Conservation (phyloP, 1,139 yeast genomes). For the Pichia inconspicua region DNA sequence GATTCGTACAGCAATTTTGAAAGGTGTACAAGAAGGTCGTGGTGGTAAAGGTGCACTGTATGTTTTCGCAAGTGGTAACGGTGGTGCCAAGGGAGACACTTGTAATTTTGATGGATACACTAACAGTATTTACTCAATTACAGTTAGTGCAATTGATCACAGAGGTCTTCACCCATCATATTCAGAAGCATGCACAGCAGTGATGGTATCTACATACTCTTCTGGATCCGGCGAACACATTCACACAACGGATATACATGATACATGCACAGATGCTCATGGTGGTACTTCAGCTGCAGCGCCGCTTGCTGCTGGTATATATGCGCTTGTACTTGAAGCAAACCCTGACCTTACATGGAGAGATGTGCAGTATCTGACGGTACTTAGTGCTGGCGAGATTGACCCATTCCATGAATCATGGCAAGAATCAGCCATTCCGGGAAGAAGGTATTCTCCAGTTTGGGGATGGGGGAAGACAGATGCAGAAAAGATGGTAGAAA, state of each 20-base stretch:
- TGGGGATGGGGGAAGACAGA: conserved; percentile 94
- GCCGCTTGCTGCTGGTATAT: conserved; percentile 93
- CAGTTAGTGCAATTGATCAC: conserved; percentile 90
- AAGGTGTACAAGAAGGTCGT: conserved; percentile 84
- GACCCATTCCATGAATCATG: conserved; percentile 62
- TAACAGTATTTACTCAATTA: conserved; percentile 87
- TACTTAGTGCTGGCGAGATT: conserved; percentile 64
- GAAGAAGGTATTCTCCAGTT: conserved; percentile 67
- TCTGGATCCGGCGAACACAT: conserved; percentile 88
- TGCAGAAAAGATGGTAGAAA: conserved; percentile 65
- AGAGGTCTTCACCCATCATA: conserved; percentile 80
- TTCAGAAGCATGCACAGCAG: conserved; percentile 92
- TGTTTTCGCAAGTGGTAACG: conserved; percentile 96
- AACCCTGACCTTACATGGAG: conserved; percentile 93
- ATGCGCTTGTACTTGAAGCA: conserved; percentile 69
- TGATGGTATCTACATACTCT: conserved; percentile 90
- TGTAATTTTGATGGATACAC: conserved; percentile 98
- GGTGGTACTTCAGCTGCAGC: conserved; percentile 99
- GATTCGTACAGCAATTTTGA: conserved; percentile 73
- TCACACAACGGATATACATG: conserved; percentile 79
- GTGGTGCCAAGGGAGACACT: conserved; percentile 74
- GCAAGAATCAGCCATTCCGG: conserved; percentile 51
- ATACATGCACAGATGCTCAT: conserved; percentile 64
- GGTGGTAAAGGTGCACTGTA: conserved; percentile 75
- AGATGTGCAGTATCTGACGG: conserved; percentile 81